phyloP scores from a whole-genome alignment of 495 filamentous ascomycete species.

The Neurospora hispaniola region DNA sequence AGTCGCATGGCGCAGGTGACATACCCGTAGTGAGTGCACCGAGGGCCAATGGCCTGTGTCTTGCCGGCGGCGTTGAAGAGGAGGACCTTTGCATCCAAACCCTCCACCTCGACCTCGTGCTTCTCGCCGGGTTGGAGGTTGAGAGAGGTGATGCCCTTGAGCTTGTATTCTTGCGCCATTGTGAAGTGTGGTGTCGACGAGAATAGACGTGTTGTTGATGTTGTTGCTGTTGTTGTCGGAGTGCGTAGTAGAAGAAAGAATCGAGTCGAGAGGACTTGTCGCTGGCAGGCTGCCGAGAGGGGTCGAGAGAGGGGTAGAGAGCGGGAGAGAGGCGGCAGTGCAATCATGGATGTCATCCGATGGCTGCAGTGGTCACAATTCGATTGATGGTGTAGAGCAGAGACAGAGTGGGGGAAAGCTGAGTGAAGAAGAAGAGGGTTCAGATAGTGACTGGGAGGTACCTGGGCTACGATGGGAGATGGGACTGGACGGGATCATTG shows the following conservation, averaged over 20 bases:
- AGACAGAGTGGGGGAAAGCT: no score
- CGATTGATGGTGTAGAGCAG: no score
- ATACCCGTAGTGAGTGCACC: constrained; percentile 78
- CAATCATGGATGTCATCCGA: neutral
- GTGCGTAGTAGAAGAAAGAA: neutral
- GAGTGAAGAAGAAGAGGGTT: no score
- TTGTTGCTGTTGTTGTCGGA: neutral
- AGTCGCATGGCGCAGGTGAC: neutral
- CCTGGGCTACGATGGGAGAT: neutral
- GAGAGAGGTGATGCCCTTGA: constrained; percentile 67
- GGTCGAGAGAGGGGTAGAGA: neutral
- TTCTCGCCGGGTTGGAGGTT: constrained; percentile 71
- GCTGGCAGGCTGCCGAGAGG: neutral
- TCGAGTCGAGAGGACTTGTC: neutral
- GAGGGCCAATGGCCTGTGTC: constrained; percentile 69
- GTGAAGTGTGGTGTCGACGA: constrained; percentile 1
- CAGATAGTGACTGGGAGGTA: no score
- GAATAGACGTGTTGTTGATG: neutral
- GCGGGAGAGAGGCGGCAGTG: neutral
- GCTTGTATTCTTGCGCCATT: constrained; percentile 67
- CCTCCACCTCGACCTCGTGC: constrained; percentile 81
- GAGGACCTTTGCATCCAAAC: constrained; percentile 76
- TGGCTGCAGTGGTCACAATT: neutral
- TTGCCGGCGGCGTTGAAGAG: constrained; percentile 65
- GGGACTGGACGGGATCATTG: neutral